phyloP scores from a whole-genome alignment of 257 asterid species.

The Nicotiana knightiana region DNA sequence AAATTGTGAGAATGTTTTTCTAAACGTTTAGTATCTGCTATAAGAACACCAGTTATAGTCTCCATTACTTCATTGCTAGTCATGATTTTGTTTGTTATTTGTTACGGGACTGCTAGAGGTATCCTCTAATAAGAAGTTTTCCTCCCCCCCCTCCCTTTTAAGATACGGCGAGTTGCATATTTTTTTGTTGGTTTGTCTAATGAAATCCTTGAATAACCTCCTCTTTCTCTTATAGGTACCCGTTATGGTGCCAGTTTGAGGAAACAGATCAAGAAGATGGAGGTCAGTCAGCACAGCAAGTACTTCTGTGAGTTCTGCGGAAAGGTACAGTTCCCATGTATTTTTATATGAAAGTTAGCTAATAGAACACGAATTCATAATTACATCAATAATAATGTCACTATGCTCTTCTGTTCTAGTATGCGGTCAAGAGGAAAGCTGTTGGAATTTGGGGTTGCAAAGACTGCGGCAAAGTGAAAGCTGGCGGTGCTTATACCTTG shows the following conservation, averaged over 20 bases:
- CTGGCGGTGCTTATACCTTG: conserved; percentile 60
- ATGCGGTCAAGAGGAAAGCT: conserved; percentile 57
- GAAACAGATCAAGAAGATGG: conserved; percentile 61
- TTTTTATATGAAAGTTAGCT: not conserved
- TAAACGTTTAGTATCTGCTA: not conserved
- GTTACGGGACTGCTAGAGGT: not conserved
- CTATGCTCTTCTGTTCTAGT: conserved; percentile 23
- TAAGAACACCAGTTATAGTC: not conserved
- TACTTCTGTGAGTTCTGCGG: conserved; percentile 51
- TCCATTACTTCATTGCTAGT: not conserved
- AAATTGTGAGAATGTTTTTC: not conserved
- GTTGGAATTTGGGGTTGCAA: conserved; percentile 74
- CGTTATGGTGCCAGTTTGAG: conserved; percentile 66
- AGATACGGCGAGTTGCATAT: not conserved
- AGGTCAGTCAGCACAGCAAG: conserved; percentile 55
- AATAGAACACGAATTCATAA: not conserved
- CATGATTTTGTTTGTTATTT: not conserved
- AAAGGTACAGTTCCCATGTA: conserved; percentile 29
- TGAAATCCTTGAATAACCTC: not conserved
- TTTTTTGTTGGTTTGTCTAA: not conserved
- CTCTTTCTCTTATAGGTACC: conserved; percentile 34
- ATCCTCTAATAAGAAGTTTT: too few species aligned
- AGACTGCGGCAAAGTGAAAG: conserved; percentile 59
- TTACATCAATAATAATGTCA: not conserved
- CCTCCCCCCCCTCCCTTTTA: too few species aligned